Conservation (phyloP, 2,329 filamentous ascomycete species). For the Colletotrichum australisinense region DNA sequence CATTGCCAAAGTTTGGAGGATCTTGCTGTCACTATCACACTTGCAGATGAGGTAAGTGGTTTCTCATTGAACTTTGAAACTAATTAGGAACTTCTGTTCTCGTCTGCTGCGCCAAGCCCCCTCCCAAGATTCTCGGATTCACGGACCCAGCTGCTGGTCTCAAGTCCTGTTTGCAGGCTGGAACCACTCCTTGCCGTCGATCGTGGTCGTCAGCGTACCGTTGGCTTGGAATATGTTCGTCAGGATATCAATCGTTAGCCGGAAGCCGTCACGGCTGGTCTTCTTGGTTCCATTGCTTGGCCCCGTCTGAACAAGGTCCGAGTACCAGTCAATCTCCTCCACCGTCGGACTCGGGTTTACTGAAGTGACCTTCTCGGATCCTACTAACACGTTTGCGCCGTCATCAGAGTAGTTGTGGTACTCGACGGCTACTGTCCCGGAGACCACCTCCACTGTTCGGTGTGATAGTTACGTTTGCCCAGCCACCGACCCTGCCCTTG, state of each 20-base stretch:
- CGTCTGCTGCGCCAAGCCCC: not conserved
- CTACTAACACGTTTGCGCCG: constrained; percentile 45
- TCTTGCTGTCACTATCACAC: not conserved
- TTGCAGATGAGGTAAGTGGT: not conserved
- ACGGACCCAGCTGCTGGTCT: not conserved
- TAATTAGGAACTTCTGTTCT: not conserved
- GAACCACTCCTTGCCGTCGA: constrained; percentile 48
- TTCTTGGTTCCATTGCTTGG: constrained; percentile 46
- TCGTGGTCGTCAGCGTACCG: constrained; percentile 51
- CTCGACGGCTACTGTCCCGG: constrained; percentile 43
- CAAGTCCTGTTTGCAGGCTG: constrained; percentile 51
- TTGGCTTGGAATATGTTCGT: constrained; percentile 53
- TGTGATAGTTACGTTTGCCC: constrained; percentile 38
- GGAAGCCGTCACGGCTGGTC: constrained; percentile 51
- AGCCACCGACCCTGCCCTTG: constrained; percentile 32
- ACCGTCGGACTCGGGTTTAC: constrained; percentile 38
- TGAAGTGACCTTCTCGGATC: constrained; percentile 47
- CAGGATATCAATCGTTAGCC: constrained; percentile 50
- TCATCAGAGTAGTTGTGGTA: constrained; percentile 53
- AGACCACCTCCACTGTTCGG: constrained; percentile 4
- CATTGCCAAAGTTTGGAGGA: not conserved
- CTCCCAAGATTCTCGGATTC: not conserved
- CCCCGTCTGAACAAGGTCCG: constrained; percentile 49
- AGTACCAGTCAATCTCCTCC: constrained; percentile 50
- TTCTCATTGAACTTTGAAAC: not conserved